Evolutionary conservation across 2,329 filamentous ascomycete genomes (phyloP), one percentile per base, ranked within the genome.

Genomic region (Hymenotorrendiella dingleyae): DNA sequence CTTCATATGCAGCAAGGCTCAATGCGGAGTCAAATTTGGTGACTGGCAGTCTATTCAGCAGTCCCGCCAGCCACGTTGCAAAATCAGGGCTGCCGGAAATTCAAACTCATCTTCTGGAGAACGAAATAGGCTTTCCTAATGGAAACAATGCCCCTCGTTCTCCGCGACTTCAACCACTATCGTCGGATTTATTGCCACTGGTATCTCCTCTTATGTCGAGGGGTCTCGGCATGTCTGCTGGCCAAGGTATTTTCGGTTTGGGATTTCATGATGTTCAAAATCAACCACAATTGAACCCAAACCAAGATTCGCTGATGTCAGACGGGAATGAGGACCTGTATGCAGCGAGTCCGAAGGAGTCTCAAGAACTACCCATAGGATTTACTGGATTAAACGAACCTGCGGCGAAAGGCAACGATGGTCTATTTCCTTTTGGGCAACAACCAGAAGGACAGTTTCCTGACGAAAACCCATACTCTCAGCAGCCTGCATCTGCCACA

Each of bases 171-270:
- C 37, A 50, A 16, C 52, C 56, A 19, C 41, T 55, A 21, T 40
- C 53, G n/a, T 57, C 56, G 1, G 55, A 60, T 30, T 38, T 27
- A n/a, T 44, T 59, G 11, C 51, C 57, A 32, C 45, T 55, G 11
- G 53, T 58, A 7, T 58, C 56, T n/a, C 54, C 56, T 21, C 45
- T 56, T 1, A 28, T 56, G 4, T 43, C 54, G 14, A 42, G 22
- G 26, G 36, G 35, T 23, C 36, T 38, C 37, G 14, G 11, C 26
- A 28, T 43, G 19, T 14, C n/a, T 24, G 17, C 26, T 7, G 24
- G n/a, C 12, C 4, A 35, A 8, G 19, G 19, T 21, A 23, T 14
- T 21, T 17, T 22, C 19, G 23, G 5, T 36, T 42, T 37, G 21
- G 28, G n/a, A n/a, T n/a, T n/a, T n/a, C n/a, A n/a, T n/a, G n/a